Percentiles rank a stretch among this genome's conserved stretches.
Evolutionary conservation across 441 rosid species (phyloP).

Genomic region (Breynia disticha): DNA sequence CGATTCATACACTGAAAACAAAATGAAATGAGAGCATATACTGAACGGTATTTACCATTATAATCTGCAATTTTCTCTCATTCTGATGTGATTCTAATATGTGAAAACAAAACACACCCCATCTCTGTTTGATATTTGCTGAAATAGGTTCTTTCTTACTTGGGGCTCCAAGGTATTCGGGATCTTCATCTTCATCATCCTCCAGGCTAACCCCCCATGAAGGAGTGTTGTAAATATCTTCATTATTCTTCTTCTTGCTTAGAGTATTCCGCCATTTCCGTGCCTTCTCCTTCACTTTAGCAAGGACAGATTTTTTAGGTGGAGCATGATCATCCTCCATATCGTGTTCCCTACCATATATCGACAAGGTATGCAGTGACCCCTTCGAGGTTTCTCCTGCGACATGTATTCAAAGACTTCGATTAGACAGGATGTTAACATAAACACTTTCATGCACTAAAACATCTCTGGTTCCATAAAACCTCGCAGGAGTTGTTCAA

Average conservation of each 20-base stretch:
- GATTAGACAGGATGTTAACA: neutral
- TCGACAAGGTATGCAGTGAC: conserved; percentile 21
- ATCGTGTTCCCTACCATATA: conserved; percentile 27
- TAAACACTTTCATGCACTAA: neutral
- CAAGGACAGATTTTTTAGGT: conserved; percentile 47
- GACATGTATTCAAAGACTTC: neutral
- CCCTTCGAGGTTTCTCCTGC: conserved; percentile 33
- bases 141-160: conserved; percentile 15
- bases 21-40: neutral
- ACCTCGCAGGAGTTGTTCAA: conserved; percentile 49
- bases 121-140: too few relatives aligned
- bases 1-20: conserved; percentile 74
- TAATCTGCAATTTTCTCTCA: neutral
- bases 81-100: neutral
- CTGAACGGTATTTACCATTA: too few relatives aligned
- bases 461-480: neutral
- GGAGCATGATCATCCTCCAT: conserved; percentile 36
- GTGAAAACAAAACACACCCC: too few relatives aligned
- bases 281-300: conserved; percentile 43
- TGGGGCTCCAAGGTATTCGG: conserved; percentile 41
- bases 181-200: conserved; percentile 28
- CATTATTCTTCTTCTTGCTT: conserved; percentile 23
- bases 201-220: conserved; percentile 29
- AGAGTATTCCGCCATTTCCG: conserved; percentile 32
- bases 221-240: conserved; percentile 18